Evolutionary conservation across 1,139 yeast species (phyloP), one percentile per base, ranked within the genome.

Genomic region (Candida pseudocylindracea): DNA sequence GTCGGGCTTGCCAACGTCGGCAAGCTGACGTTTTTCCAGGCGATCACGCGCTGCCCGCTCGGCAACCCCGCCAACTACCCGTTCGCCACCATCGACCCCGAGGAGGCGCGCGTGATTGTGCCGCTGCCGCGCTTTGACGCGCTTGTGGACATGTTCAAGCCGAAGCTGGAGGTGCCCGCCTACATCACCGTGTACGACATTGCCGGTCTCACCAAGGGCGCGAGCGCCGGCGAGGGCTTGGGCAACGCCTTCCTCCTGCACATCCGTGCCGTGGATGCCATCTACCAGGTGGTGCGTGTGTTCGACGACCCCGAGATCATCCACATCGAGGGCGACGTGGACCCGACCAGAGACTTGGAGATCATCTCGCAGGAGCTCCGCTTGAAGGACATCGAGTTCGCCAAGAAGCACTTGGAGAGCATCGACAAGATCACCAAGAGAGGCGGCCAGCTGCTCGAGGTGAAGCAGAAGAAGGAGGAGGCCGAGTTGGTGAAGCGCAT

Each of bases 11-110:
- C 96, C 51, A 85, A 85, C 49, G 93, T 85, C 41, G 98, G 98
- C 50, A 88, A 88, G 58, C 85, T 96, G 32, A 75, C 88, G 24
- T 75, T 75, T 54, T 75, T 75, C 67, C 88, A 76, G 55, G 88
- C 88, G 38, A 73, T 76, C 46, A 76, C 91, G 42, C 71, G 73
- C 59, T 83, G 83, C 49, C 92, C 93, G 36, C 67, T 88, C 46
- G 98, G 98, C 46, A 88, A 85, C 60, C 96, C 98, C 38, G 98
- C 96, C 41, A 88, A 88, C 57, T 88, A 85, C 53, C 98, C 98
- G 29, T 88, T 85, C 51, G 98, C 98, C 36, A 88, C 98, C 38
- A 88, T 88, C 56, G 98, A 88, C 46, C 98, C 98, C 33, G 98
- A 88, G 63, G 98, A 88, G 62, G 96, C 98, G 34, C 70, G 94